These are phyloP conservation scores for Hydrangea macrophylla DNA, from an alignment of 148 eudicot species.

Conservation along the genomic window DNA sequence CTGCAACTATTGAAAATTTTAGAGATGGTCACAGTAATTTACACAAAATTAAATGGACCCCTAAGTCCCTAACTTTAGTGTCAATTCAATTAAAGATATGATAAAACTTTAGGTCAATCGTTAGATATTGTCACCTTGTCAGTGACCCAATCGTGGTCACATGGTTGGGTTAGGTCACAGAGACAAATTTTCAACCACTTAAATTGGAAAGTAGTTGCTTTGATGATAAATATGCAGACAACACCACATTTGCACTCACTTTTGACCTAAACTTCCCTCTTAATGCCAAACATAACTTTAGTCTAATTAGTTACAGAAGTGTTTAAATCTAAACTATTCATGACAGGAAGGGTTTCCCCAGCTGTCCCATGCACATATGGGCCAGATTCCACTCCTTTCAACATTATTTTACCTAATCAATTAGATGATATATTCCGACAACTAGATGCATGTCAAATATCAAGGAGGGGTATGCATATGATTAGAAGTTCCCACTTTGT, in stretches of 20 bases:
- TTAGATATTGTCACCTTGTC: not conserved
- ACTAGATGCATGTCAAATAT: constrained; percentile 31
- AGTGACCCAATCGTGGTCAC: not conserved
- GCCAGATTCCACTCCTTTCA: constrained; percentile 29
- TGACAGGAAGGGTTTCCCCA: constrained; percentile 25
- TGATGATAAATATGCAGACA: not conserved
- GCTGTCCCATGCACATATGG: constrained; percentile 28
- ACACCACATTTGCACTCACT: not conserved
- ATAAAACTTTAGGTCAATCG: not conserved
- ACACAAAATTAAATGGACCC: not conserved
- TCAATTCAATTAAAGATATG: constrained; percentile 1
- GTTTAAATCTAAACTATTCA: not conserved
- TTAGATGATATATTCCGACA: constrained; percentile 30
- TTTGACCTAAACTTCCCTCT: not conserved
- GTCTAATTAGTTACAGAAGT: not conserved
- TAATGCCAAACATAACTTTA: not conserved
- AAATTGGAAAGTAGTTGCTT: no score
- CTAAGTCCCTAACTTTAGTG: not conserved
- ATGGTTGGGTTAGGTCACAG: no score
- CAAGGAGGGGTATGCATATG: constrained; percentile 10
- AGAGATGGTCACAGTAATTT: no score
- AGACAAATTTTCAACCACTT: no score
- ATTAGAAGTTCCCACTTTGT: no score
- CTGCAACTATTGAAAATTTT: no score
- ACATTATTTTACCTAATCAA: constrained; percentile 26